phyloP scores from a whole-genome alignment of 2,329 filamentous ascomycete species.

The Aspergillus ochraceoroseus region DNA sequence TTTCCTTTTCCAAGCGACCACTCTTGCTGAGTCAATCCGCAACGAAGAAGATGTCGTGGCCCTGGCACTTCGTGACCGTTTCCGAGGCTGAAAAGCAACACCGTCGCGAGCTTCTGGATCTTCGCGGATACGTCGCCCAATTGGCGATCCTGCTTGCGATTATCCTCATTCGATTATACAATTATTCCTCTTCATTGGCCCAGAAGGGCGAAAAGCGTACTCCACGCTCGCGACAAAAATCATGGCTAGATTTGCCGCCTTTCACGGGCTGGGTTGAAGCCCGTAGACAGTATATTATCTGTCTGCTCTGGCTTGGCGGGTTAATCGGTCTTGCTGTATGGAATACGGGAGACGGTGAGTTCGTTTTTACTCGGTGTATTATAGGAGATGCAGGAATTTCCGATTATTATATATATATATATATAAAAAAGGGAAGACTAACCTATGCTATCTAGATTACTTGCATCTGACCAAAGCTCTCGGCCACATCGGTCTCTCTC shows the following conservation, averaged over 20 bases:
- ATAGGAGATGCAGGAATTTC: too few relatives aligned
- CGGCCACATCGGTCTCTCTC: constrained; percentile 56
- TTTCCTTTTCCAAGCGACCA: too few relatives aligned
- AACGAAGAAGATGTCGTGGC: too few relatives aligned
- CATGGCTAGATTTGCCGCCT: constrained; percentile 47
- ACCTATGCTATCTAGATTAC: constrained; percentile 50
- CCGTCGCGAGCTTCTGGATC: constrained; percentile 51
- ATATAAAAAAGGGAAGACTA: neutral
- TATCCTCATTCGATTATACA: constrained; percentile 38
- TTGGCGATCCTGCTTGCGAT: constrained; percentile 48
- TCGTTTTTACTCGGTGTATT: neutral
- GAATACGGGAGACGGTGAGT: constrained; percentile 53
- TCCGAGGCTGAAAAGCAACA: constrained; percentile 47
- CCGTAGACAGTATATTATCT: constrained; percentile 49
- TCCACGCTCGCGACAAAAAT: constrained; percentile 15
- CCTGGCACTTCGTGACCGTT: constrained; percentile 52
- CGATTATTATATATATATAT: too few relatives aligned
- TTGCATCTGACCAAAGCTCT: constrained; percentile 60
- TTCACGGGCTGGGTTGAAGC: constrained; percentile 46
- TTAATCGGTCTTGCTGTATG: constrained; percentile 48
- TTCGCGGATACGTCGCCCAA: constrained; percentile 54
- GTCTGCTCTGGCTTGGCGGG: constrained; percentile 50
- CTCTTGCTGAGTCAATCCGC: too few relatives aligned
- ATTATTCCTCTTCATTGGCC: constrained; percentile 12
- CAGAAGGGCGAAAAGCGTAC: constrained; percentile 6